A percentile compares a stretch with the other conserved stretches of the same genome.
Evolutionary conservation across 805 yeast species (phyloP).

Genomic region (Dipodascopsis tothii): DNA sequence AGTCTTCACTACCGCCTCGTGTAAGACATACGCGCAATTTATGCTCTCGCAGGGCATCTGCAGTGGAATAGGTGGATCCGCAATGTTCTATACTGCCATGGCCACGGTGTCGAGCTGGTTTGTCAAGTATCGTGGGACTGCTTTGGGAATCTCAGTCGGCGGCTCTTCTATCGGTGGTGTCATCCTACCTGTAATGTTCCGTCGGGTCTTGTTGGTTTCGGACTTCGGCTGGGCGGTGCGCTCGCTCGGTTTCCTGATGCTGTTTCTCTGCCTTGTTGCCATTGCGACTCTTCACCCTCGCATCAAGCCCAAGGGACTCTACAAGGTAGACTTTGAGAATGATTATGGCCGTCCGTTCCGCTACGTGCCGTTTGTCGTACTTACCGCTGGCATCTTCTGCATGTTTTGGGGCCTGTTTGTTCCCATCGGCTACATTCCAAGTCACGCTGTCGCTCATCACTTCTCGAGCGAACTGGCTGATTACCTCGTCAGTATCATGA

Average conservation of each 20-base stretch:
- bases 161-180: slow-evolving; percentile 50
- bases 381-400: slow-evolving; percentile 25
- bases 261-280: slow-evolving; percentile 27
- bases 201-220: slow-evolving; percentile 35
- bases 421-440: slow-evolving; percentile 30
- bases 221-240: slow-evolving; percentile 53
- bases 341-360: slow-evolving; percentile 24
- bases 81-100: slow-evolving; percentile 40
- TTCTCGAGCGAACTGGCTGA: slow-evolving; percentile 17
- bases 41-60: slow-evolving; percentile 46
- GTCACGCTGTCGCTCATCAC: slow-evolving; percentile 27
- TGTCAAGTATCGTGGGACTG: slow-evolving; percentile 37
- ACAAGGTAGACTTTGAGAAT: slow-evolving; percentile 8
- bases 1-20: slow-evolving; percentile 31
- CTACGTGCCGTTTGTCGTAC: slow-evolving; percentile 24
- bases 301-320: slow-evolving; percentile 16
- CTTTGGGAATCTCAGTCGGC: slow-evolving; percentile 40
- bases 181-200: slow-evolving; percentile 42
- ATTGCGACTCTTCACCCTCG: slow-evolving; percentile 27
- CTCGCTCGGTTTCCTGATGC: slow-evolving; percentile 40
- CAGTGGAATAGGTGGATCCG: slow-evolving; percentile 39
- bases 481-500: slow-evolving; percentile 31
- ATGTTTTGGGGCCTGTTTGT: slow-evolving; percentile 30
- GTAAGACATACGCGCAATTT: slow-evolving; percentile 43
- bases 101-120: slow-evolving; percentile 44